phyloP scores from a whole-genome alignment of 345 rosid genomes.

The Salix viminalis region DNA sequence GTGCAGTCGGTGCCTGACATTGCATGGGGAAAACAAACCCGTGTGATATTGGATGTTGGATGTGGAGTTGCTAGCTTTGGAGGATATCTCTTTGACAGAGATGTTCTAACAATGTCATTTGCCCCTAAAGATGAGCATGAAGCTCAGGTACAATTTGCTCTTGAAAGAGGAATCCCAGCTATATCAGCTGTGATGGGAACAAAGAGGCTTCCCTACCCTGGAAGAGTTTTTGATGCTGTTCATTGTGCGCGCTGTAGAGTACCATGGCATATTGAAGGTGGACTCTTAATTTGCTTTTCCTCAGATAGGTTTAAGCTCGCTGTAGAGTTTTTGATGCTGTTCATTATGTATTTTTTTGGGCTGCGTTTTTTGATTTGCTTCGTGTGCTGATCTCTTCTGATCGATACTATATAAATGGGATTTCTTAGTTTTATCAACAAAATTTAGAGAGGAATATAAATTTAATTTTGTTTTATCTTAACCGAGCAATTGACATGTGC shows the following conservation, averaged over 20 bases:
- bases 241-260: constrained; percentile 99
- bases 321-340: too few species aligned
- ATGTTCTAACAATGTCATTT: constrained; percentile 82
- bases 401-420: not conserved
- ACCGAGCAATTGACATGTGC: constrained; percentile 5
- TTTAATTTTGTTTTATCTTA: not conserved
- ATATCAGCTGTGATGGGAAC: constrained; percentile 99
- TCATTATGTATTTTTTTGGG: not conserved
- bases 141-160: constrained; percentile 97
- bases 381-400: not conserved
- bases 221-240: constrained; percentile 78
- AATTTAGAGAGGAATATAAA: not conserved
- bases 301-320: not conserved
- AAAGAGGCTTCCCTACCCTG: constrained; percentile 87
- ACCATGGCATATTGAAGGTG: constrained; percentile 99
- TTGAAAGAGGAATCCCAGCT: constrained; percentile 97
- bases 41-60: constrained; percentile 93
- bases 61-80: constrained; percentile 99
- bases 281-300: not conserved
- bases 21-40: constrained; percentile 79
- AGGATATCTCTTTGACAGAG: constrained; percentile 86
- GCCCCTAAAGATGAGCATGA: constrained; percentile 99
- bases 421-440: not conserved
- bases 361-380: not conserved
- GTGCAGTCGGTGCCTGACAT: constrained; percentile 75